Evolutionary conservation across 495 filamentous ascomycete genomes (phyloP), one percentile per base, ranked within the genome.

Genomic region (Neurospora sp.): DNA sequence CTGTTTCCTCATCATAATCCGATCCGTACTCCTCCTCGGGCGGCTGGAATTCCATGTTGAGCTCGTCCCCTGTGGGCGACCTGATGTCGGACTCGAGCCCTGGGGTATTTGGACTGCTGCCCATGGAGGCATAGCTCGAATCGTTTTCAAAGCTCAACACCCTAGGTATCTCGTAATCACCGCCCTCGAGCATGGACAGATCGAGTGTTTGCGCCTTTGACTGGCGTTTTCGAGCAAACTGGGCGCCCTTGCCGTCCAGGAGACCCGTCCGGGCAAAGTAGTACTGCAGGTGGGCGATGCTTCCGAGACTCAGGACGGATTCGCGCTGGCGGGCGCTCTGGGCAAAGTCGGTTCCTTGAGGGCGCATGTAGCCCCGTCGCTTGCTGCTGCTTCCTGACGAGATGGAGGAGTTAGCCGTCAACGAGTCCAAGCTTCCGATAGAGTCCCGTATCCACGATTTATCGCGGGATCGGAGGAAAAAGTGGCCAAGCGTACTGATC

Each of bases 271-370:
- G 87, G 44, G 96, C 95, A 80, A 99, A 99, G 80, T 98, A 99
- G 81, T 99, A 97, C 78, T 99, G 96, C 76, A 99, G 83, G 83
- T 99, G 96, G 68, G 94, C 93, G 76, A 99, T 99, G 78, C 94
- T 97, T 35, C 96, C 96, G 74, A 99, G 82, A 78, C 92, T 97
- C 87, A 98, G 90, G 71, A 99, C 96, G 76, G 94, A 97, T 74
- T 98, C 94, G 73, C 96, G 86, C 61, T 93, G 91, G 74, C 89
- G 89, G 70, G 96, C 96, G 41, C 96, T 98, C 39, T 91, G 90
- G 12, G 96, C 92, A 80, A 99, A 99, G 76, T 93, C 88, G 41
- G 92, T 97, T 38, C 91, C 93, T 80, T 94, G 92, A 0, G 96
- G 94, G 70, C 96, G 90, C 80, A 97, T 92, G 83, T 94, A 98